Base-by-base conservation (phyloP, 1,284 basidiomycete species). In the Cryptococcus sp. region DNA sequence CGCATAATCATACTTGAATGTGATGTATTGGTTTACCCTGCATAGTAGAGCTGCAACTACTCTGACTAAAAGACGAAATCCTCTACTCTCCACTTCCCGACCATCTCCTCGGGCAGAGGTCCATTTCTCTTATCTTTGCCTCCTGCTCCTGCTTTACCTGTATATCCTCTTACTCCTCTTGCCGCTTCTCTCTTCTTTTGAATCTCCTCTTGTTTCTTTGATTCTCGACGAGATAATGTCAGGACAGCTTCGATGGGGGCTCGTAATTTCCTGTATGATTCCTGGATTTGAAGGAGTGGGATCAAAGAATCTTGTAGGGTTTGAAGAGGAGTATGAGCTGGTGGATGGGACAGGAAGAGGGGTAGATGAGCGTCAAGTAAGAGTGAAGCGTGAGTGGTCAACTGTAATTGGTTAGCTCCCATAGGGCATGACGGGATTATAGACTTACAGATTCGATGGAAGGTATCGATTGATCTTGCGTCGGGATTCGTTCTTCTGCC, bases 291-390 rank as follows among this genome's bases (percentile, higher is more conserved):
- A 23, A 77, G 54, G 0, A 74, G 58, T 4, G 74, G 74, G 23
- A 58, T 62, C 15, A 75, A 59, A 0, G 64, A 55, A 0, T 57
- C 58, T 55, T 69, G 60, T 3, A 75, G 58, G 5, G 61, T 58
- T 36, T 58, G 56, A 31, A 77, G 62, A 23, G 67, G 61, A 4
- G 61, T 55, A 11, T 58, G 58, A 11, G 67, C 62, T 10, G 68
- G 63, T 15, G 61, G 49, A 46, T 74, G 56, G 15, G 65, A 59
- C 23, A 76, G 54, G 53, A 77, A 66, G 5, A 58, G 52, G 2
- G 72, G 72, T n/a, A 75, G 65, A 57, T 74, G 74, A 1, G 76
- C 66, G 62, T 77, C 76, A 37, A 77, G 68, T n/a, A 76, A 55
- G 5, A 67, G 54, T 8, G 67, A 66, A 11, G 70, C 61, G 61